Conservation (phyloP, 495 filamentous ascomycete genomes). For the Tuber aestivum region DNA sequence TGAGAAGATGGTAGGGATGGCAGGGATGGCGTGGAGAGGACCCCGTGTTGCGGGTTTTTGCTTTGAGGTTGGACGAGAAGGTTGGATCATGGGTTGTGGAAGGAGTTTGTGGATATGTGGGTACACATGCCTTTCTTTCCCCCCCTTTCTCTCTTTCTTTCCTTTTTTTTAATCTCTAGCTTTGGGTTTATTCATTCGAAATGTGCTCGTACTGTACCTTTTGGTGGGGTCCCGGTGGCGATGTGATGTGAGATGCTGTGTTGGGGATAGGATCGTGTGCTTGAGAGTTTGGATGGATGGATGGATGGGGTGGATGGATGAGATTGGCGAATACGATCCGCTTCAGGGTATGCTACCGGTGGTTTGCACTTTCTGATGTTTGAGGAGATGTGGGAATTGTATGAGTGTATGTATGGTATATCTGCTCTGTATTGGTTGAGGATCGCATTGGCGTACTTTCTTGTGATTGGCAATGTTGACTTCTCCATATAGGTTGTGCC, state of each 20-base stretch:
- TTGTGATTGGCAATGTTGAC: neutral
- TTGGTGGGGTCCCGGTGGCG: neutral
- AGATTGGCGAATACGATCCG: conserved; percentile 6
- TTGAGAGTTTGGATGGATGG: neutral
- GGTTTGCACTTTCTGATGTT: neutral
- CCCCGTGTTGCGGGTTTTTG: neutral
- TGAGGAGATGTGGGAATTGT: neutral
- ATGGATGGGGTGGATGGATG: neutral
- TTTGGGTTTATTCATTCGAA: no score
- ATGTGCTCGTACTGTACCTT: neutral
- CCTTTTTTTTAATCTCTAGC: neutral
- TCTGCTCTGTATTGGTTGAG: neutral
- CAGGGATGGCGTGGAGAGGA: neutral
- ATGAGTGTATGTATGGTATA: neutral
- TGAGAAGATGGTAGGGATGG: neutral
- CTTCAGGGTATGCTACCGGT: conserved; percentile 1
- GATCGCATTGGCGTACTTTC: neutral
- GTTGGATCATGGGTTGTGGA: neutral
- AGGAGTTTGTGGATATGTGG: neutral
- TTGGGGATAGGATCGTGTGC: neutral
- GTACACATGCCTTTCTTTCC: neutral
- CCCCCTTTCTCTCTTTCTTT: no score
- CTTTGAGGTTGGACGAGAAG: neutral
- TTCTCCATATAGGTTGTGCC: neutral
- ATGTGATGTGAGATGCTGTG: neutral